These are phyloP conservation scores for Exophiala phaeomuriformis DNA, from an alignment of 2,329 filamentous ascomycete species.

Conservation along the genomic window DNA sequence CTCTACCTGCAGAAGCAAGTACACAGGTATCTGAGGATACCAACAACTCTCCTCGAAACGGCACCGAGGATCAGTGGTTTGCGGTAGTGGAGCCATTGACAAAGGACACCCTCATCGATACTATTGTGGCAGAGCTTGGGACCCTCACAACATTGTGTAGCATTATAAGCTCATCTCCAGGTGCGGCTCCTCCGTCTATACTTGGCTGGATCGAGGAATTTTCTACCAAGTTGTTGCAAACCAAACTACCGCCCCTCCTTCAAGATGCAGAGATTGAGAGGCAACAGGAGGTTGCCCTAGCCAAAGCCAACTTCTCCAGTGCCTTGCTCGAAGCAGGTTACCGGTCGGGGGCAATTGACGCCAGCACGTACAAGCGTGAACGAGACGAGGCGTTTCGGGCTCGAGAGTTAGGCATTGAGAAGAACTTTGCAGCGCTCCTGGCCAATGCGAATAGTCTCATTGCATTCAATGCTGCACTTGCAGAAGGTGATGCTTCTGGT, in stretches of 20 bases:
- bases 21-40: slow-evolving; percentile 30
- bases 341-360: slow-evolving; percentile 43
- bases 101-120: slow-evolving; percentile 59
- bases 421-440: slow-evolving; percentile 45
- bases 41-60: slow-evolving; percentile 19
- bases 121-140: slow-evolving; percentile 56
- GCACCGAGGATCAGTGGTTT: slow-evolving; percentile 47
- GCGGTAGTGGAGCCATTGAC: slow-evolving; percentile 61
- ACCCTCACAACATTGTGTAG: slow-evolving; percentile 47
- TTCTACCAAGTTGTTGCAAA: slow-evolving; percentile 46
- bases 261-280: slow-evolving; percentile 35
- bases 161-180: slow-evolving; percentile 33
- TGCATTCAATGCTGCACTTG: slow-evolving; percentile 45
- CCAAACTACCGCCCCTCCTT: slow-evolving; percentile 49
- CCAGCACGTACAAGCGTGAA: slow-evolving; percentile 47
- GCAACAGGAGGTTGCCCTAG: slow-evolving; percentile 48
- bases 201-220: slow-evolving; percentile 54
- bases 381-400: slow-evolving; percentile 36
- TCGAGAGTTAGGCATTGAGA: slow-evolving; percentile 35
- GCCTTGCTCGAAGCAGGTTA: slow-evolving; percentile 53
- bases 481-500: slow-evolving; percentile 30
- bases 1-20: slow-evolving; percentile 12
- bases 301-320: slow-evolving; percentile 50
- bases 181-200: slow-evolving; percentile 36
- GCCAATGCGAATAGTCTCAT: slow-evolving; percentile 52